Percentiles rank a stretch among this genome's conserved stretches.
Conservation (phyloP, 331 rosid species). For the Malus hybrid region DNA sequence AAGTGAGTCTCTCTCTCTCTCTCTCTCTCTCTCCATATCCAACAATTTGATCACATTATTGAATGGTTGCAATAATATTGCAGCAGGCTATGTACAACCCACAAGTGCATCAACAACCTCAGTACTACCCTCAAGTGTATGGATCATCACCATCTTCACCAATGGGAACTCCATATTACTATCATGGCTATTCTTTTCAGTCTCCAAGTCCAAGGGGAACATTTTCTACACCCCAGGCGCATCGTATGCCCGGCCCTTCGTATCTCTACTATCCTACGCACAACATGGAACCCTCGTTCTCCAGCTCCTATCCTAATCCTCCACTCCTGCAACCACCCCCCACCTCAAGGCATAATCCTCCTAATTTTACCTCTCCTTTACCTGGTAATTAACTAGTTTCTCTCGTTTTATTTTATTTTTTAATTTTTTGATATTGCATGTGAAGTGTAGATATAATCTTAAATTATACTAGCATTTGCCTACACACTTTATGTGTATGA, state of each 20-base stretch:
- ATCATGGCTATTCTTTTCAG: constrained; percentile 60
- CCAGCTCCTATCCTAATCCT: constrained; percentile 30
- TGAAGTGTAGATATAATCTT: neutral
- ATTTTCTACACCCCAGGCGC: constrained; percentile 46
- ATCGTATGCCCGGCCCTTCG: constrained; percentile 43
- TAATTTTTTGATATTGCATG: neutral
- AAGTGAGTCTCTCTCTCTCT: constrained; percentile 40
- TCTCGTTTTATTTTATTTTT: neutral
- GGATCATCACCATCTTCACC: constrained; percentile 59
- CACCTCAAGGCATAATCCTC: constrained; percentile 37
- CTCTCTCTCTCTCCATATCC: neutral
- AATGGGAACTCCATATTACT: constrained; percentile 64
- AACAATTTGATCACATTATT: constrained; percentile 2
- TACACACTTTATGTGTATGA: too few relatives aligned
- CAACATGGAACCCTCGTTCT: constrained; percentile 32
- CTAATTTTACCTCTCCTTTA: constrained; percentile 22
- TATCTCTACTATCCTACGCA: constrained; percentile 65
- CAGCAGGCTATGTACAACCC: constrained; percentile 54
- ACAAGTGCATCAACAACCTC: constrained; percentile 62
- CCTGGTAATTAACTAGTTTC: constrained; percentile 27
- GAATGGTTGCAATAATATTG: neutral
- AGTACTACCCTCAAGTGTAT: constrained; percentile 59
- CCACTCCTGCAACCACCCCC: constrained; percentile 26
- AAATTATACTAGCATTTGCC: too few relatives aligned
- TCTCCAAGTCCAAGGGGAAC: constrained; percentile 53